A percentile compares a stretch with the other conserved stretches of the same genome.
These are phyloP conservation scores for Ceratocystis diversiconidia DNA, from an alignment of 2,329 filamentous ascomycete species.

Conservation along the genomic window DNA sequence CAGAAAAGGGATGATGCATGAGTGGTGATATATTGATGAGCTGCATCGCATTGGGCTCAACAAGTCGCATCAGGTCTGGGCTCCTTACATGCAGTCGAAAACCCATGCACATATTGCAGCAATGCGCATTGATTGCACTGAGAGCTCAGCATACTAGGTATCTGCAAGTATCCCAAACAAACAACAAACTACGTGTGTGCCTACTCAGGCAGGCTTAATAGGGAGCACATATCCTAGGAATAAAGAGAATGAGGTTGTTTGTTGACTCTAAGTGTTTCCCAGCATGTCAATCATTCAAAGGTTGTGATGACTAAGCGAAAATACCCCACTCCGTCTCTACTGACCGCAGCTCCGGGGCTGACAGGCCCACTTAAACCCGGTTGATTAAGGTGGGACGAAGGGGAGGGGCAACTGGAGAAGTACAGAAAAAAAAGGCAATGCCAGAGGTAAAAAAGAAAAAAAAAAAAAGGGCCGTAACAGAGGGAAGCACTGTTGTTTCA, in stretches of 20 bases:
- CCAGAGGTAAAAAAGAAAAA: neutral
- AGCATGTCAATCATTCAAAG: no score
- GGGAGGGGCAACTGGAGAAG: neutral
- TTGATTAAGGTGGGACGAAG: neutral
- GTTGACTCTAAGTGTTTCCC: no score
- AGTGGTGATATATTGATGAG: neutral
- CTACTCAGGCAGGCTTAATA: no score
- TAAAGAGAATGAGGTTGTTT: no score
- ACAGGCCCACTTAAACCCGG: slow-evolving; percentile 3
- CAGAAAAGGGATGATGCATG: neutral
- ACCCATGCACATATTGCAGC: neutral
- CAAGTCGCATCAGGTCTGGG: neutral
- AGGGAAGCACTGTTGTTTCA: slow-evolving; percentile 1
- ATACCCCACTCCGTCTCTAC: neutral
- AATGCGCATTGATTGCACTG: neutral
- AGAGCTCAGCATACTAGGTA: neutral
- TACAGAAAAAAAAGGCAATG: neutral
- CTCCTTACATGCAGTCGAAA: neutral
- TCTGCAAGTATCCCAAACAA: neutral
- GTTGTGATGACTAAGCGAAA: neutral
- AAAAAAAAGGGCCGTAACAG: neutral
- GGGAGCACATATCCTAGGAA: no score
- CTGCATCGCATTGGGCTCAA: neutral
- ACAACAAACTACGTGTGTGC: neutral
- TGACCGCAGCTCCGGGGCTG: neutral